Evolutionary conservation across 169 alveolate genomes (phyloP).

Genomic region (Eimeria maxima): DNA sequence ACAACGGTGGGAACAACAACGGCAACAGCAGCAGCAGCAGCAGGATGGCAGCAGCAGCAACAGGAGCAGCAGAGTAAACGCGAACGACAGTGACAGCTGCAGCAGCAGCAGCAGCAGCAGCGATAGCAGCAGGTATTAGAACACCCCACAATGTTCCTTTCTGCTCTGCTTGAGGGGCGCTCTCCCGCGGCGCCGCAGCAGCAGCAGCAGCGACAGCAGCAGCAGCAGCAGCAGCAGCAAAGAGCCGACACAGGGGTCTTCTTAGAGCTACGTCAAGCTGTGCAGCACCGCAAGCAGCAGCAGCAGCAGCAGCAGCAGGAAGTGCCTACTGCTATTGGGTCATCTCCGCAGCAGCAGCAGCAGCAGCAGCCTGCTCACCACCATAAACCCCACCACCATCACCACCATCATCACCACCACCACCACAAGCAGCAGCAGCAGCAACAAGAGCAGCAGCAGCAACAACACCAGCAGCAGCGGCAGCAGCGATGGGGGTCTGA

Average conservation of each 20-base stretch:
- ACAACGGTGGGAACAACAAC: too few relatives aligned
- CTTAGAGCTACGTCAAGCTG: background rate
- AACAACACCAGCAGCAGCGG: slow-evolving; percentile 32
- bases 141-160: background rate
- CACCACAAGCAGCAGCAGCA: background rate
- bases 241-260: background rate
- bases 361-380: background rate
- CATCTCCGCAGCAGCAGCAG: background rate
- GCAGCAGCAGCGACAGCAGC: slow-evolving; percentile 44
- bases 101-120: background rate
- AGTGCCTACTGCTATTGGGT: background rate
- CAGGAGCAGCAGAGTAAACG: background rate
- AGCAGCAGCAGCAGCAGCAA: slow-evolving; percentile 34
- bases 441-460: slow-evolving; percentile 16
- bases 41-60: background rate
- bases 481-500: slow-evolving; percentile 22
- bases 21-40: too few relatives aligned
- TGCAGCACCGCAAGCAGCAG: too few relatives aligned
- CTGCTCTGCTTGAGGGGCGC: slow-evolving; percentile 35
- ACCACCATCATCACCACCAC: too few relatives aligned
- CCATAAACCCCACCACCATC: background rate
- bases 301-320: too few relatives aligned
- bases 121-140: background rate
- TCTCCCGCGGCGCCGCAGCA: background rate
- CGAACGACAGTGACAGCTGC: background rate